Evolutionary conservation across 1,284 basidiomycete genomes (phyloP).

Genomic region (Erythrobasidium hasegawianum): DNA sequence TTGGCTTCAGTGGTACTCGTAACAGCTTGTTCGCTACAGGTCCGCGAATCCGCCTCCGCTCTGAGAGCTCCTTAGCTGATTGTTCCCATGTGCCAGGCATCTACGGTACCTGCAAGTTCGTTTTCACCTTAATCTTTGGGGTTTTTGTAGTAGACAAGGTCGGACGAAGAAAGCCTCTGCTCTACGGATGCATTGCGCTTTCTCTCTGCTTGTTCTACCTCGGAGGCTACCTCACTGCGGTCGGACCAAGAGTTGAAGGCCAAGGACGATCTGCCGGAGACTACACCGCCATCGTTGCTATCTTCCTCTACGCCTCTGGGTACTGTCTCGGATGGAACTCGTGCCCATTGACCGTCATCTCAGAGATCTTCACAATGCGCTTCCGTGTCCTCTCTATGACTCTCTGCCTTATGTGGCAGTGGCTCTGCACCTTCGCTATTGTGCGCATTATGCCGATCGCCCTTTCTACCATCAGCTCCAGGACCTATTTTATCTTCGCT

Average conservation of each 20-base stretch:
- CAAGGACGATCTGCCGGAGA: conserved; percentile 32
- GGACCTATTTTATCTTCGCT: conserved; percentile 34
- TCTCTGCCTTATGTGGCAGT: conserved; percentile 35
- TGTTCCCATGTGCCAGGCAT: conserved; percentile 40
- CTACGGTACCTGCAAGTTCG: conserved; percentile 47
- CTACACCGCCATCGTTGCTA: conserved; percentile 37
- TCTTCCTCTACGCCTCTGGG: conserved; percentile 38
- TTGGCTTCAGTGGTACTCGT: conserved; percentile 45
- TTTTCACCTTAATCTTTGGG: conserved; percentile 45
- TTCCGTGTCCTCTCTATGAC: conserved; percentile 42
- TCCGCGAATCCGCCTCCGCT: too few relatives aligned
- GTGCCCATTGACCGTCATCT: conserved; percentile 40
- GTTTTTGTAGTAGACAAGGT: conserved; percentile 40
- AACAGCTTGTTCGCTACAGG: conserved; percentile 47
- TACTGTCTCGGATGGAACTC: conserved; percentile 39
- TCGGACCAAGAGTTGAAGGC: conserved; percentile 16
- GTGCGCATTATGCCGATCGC: conserved; percentile 38
- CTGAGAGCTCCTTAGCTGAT: not conserved
- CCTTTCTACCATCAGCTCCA: conserved; percentile 34
- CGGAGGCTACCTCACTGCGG: conserved; percentile 39
- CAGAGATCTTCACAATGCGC: conserved; percentile 43
- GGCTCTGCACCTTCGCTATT: conserved; percentile 43
- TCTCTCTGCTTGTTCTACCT: conserved; percentile 39
- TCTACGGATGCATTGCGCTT: conserved; percentile 27
- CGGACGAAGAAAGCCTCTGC: conserved; percentile 34